Percentiles rank a stretch among this genome's conserved stretches.
Conservation (phyloP, 495 filamentous ascomycete genomes). For the Tuber aestivum region DNA sequence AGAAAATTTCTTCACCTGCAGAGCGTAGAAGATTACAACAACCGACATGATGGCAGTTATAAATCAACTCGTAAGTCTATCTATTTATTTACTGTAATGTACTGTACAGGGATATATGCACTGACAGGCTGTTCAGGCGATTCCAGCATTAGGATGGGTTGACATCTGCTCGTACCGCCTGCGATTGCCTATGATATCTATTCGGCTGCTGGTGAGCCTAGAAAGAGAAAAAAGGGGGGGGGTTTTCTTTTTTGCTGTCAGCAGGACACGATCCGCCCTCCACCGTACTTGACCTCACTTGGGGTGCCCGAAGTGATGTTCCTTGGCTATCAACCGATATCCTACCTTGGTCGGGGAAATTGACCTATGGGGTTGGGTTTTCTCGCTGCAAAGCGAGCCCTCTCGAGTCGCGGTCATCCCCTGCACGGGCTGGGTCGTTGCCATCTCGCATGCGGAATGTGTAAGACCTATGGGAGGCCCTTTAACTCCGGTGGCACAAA, state of each 20-base stretch:
- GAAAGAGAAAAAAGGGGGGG: no score
- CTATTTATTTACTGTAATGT: no score
- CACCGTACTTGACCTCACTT: not conserved
- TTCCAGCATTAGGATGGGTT: not conserved
- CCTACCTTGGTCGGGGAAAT: not conserved
- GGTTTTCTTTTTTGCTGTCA: conserved; percentile 5
- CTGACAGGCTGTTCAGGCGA: conserved; percentile 2
- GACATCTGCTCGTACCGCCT: not conserved
- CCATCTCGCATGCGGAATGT: not conserved
- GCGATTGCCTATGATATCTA: not conserved
- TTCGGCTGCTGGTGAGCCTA: conserved; percentile 5
- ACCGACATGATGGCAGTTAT: conserved; percentile 15
- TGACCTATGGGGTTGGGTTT: not conserved
- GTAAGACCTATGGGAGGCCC: not conserved
- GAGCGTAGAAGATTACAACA: conserved; percentile 6
- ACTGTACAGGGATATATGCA: conserved; percentile 7
- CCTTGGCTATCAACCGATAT: conserved; percentile 16
- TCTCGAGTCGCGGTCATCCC: not conserved
- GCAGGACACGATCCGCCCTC: not conserved
- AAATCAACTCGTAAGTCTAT: conserved; percentile 1
- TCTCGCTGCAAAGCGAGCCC: not conserved
- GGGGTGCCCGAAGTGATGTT: conserved; percentile 22
- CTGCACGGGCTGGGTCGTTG: not conserved
- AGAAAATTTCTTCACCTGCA: not conserved
- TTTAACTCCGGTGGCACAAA: not conserved